These are phyloP conservation scores for Rhododendron simsii DNA, from an alignment of 148 eudicot genomes.

Conservation along the genomic window DNA sequence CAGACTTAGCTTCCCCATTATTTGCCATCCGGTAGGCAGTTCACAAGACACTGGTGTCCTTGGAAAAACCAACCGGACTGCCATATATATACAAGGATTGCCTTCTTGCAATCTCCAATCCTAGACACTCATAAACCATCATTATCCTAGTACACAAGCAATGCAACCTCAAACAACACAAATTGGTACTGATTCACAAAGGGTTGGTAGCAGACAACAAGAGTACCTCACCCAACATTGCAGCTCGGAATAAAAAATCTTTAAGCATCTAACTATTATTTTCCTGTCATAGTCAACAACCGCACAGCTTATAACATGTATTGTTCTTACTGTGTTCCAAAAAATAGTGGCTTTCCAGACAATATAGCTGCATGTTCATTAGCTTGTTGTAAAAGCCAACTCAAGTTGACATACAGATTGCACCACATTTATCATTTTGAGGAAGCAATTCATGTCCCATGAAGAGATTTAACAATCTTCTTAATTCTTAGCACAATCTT, in stretches of 20 bases:
- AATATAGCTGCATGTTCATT: neutral
- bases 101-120: neutral
- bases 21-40: neutral
- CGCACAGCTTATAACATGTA: neutral
- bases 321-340: no score
- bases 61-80: neutral
- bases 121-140: neutral
- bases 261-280: neutral
- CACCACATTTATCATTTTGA: neutral
- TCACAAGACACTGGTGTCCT: neutral
- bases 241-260: neutral
- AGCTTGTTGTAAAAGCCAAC: neutral
- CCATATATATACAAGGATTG: neutral
- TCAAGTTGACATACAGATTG: neutral
- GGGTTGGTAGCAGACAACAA: neutral
- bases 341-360: neutral
- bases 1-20: neutral
- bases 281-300: neutral
- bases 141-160: neutral
- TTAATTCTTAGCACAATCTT: conserved; percentile 2
- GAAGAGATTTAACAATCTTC: neutral
- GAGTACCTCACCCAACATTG: neutral
- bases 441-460: neutral
- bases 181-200: neutral
- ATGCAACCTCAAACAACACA: neutral